Evolutionary conservation across 352 stramenopile species (phyloP).

Genomic region (Vaucheria bursata): DNA sequence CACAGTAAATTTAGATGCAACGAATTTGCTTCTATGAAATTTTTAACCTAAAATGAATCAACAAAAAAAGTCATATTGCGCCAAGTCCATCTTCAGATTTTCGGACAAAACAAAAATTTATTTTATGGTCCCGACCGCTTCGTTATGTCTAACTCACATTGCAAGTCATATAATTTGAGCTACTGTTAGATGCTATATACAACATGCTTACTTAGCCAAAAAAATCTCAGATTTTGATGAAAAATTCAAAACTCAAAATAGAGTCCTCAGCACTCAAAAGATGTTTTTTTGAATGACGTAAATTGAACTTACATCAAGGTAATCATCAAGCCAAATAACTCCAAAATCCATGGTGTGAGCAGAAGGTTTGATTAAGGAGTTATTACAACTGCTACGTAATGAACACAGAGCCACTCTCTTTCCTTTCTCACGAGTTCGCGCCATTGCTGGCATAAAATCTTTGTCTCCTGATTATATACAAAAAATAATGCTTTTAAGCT

Average conservation of each 20-base stretch:
- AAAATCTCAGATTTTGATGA: background rate
- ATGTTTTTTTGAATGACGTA: background rate
- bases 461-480: constrained; percentile 35
- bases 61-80: no score
- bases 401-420: constrained; percentile 38
- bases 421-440: constrained; percentile 39
- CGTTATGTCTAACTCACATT: background rate
- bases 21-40: no score
- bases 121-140: background rate
- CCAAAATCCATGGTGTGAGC: constrained; percentile 36
- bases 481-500: no score
- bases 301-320: constrained; percentile 25
- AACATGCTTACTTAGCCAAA: background rate
- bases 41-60: no score
- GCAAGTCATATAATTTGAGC: background rate
- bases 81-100: no score
- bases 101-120: no score
- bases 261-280: constrained; percentile 10
- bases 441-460: constrained; percentile 50
- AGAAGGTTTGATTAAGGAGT: constrained; percentile 22
- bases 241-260: background rate
- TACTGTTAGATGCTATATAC: background rate
- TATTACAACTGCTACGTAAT: constrained; percentile 46
- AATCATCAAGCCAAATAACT: constrained; percentile 49
- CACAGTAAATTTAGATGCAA: no score